phyloP scores from a whole-genome alignment of 805 yeast genomes.

The Saturnispora besseyi region DNA sequence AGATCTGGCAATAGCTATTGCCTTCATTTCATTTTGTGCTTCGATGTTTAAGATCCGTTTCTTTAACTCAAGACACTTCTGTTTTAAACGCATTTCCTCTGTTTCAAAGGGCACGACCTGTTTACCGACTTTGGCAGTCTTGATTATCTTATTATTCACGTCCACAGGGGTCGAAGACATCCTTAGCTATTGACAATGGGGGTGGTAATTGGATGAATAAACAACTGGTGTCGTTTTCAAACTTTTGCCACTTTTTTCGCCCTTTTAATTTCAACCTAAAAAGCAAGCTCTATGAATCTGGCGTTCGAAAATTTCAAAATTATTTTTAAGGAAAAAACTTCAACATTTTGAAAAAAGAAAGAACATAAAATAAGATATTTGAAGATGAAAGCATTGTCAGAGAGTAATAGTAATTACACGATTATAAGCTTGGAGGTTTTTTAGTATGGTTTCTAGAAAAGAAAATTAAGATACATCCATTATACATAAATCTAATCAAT shows the following conservation, averaged over 20 bases:
- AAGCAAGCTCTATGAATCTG: no score
- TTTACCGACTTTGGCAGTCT: slow-evolving; percentile 6
- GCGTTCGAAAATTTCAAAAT: no score
- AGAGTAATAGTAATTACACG: no score
- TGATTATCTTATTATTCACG: not conserved
- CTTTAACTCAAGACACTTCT: slow-evolving; percentile 65
- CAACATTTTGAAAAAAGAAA: no score
- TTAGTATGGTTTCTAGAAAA: no score
- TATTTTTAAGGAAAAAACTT: no score
- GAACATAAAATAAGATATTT: no score
- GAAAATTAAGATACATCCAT: no score
- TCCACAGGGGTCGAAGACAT: not conserved
- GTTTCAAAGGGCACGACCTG: slow-evolving; percentile 17
- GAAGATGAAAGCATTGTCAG: no score
- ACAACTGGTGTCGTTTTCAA: not conserved
- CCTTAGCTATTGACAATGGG: not conserved
- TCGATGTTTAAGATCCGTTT: slow-evolving; percentile 64
- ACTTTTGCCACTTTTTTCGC: not conserved
- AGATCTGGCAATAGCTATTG: slow-evolving; percentile 70
- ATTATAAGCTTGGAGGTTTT: no score
- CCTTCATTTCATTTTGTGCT: slow-evolving; percentile 64
- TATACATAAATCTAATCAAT: no score
- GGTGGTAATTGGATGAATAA: not conserved
- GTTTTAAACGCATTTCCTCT: slow-evolving; percentile 32
- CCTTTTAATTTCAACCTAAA: not conserved